Conservation (phyloP, 768 basidiomycete genomes). For the Rhodocollybia butyracea region DNA sequence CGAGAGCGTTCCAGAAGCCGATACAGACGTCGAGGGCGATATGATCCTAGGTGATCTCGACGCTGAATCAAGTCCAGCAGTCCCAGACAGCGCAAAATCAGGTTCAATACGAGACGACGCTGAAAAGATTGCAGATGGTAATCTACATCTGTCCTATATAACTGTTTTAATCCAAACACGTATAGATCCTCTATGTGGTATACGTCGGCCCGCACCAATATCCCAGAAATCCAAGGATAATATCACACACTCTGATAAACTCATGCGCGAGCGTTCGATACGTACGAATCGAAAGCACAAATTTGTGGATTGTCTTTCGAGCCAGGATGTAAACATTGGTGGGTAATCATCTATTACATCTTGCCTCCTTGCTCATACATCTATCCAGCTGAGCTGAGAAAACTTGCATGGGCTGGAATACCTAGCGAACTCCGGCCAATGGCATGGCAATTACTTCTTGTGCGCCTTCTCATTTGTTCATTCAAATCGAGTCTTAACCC, state of each 20-base stretch:
- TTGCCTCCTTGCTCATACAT: not conserved
- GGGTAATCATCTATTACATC: constrained; percentile 23
- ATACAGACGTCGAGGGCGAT: constrained; percentile 70
- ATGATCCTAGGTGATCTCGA: constrained; percentile 79
- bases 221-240: constrained; percentile 17
- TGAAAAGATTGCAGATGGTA: constrained; percentile 78
- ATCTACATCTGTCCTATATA: constrained; percentile 16
- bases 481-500: constrained; percentile 4
- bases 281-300: constrained; percentile 75
- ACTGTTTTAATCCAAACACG: constrained; percentile 12
- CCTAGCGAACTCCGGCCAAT: constrained; percentile 84
- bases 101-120: constrained; percentile 60
- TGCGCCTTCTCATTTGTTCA: constrained; percentile 35
- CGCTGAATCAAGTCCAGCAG: constrained; percentile 35
- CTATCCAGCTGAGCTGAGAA: constrained; percentile 70
- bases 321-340: constrained; percentile 83
- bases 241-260: constrained; percentile 47
- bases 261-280: constrained; percentile 73
- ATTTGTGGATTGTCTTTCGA: constrained; percentile 75
- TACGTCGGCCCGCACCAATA: constrained; percentile 29
- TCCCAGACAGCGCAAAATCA: constrained; percentile 42
- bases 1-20: constrained; percentile 34
- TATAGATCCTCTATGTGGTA: constrained; percentile 62
- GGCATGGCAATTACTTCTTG: constrained; percentile 92
- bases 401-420: constrained; percentile 93